phyloP scores from a whole-genome alignment of 108 stramenopile species.

The Schizochytrium sp. region DNA sequence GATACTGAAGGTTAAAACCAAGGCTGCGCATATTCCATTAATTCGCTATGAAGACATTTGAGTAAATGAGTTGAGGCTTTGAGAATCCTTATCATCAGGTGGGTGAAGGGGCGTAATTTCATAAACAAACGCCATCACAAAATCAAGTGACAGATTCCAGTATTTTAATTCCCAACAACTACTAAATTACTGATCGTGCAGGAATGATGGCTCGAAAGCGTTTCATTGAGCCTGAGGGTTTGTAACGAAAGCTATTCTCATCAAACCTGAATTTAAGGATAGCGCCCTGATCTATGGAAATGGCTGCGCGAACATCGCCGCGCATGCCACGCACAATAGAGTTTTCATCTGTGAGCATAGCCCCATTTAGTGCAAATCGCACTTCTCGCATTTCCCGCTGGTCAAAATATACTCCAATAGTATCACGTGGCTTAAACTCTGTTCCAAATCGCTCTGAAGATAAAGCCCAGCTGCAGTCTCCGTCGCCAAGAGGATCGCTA shows the following conservation, averaged over 20 bases:
- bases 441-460: not conserved
- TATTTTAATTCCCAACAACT: too few relatives aligned
- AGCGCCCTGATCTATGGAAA: not conserved
- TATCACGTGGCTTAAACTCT: not conserved
- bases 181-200: not conserved
- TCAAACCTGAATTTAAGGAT: not conserved
- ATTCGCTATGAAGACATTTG: too few relatives aligned
- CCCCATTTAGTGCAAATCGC: not conserved
- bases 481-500: not conserved
- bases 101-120: too few relatives aligned
- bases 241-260: conserved; percentile 10
- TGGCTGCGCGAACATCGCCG: not conserved
- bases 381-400: not conserved
- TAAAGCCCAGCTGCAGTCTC: not conserved
- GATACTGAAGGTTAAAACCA: too few relatives aligned
- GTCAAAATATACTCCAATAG: not conserved
- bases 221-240: not conserved
- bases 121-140: too few relatives aligned
- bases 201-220: conserved; percentile 41
- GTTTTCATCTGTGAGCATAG: not conserved
- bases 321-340: conserved; percentile 12
- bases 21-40: too few relatives aligned
- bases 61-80: too few relatives aligned
- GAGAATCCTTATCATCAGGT: too few relatives aligned
- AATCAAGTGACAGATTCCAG: too few relatives aligned